phyloP scores from a whole-genome alignment of 2,329 filamentous ascomycete species.

The Tolypocladium pustulatum region DNA sequence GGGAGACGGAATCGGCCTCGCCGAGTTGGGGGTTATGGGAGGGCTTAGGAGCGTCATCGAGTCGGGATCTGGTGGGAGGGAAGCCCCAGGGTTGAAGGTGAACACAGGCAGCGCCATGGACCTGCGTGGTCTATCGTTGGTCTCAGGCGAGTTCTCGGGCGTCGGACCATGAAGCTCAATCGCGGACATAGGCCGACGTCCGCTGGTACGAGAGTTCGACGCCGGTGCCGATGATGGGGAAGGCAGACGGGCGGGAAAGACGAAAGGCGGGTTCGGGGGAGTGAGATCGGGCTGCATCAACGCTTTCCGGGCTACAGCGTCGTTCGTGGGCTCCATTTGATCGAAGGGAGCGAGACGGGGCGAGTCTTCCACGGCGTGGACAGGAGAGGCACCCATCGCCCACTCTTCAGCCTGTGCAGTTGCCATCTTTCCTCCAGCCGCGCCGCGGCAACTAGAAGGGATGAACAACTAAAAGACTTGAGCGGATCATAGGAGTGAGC shows the following conservation, averaged over 20 bases:
- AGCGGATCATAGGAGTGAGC: constrained; percentile 27
- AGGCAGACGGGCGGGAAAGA: constrained; percentile 45
- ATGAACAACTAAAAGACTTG: constrained; percentile 26
- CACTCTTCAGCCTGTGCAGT: constrained; percentile 27
- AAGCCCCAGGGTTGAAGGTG: constrained; percentile 43
- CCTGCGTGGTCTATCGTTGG: constrained; percentile 13
- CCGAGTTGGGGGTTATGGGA: constrained; percentile 42
- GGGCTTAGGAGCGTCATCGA: constrained; percentile 36
- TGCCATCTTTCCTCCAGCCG: constrained; percentile 35
- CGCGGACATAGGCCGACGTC: constrained; percentile 41
- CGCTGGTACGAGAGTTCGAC: constrained; percentile 35
- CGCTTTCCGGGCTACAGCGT: background rate
- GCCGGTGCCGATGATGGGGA: constrained; percentile 34
- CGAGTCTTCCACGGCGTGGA: constrained; percentile 13
- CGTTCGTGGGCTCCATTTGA: background rate
- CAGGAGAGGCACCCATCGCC: constrained; percentile 13
- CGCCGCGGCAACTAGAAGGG: constrained; percentile 35
- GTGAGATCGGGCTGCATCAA: constrained; percentile 18
- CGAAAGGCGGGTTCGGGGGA: constrained; percentile 53
- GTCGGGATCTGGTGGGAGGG: constrained; percentile 20
- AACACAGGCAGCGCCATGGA: constrained; percentile 41
- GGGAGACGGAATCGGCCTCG: constrained; percentile 41
- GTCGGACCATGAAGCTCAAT: constrained; percentile 32
- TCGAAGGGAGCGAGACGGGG: constrained; percentile 12
- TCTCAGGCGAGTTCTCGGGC: constrained; percentile 18